A percentile compares a stretch with the other conserved stretches of the same genome.
Conservation (phyloP, 2,329 filamentous ascomycete genomes). For the Didymella segeticola region DNA sequence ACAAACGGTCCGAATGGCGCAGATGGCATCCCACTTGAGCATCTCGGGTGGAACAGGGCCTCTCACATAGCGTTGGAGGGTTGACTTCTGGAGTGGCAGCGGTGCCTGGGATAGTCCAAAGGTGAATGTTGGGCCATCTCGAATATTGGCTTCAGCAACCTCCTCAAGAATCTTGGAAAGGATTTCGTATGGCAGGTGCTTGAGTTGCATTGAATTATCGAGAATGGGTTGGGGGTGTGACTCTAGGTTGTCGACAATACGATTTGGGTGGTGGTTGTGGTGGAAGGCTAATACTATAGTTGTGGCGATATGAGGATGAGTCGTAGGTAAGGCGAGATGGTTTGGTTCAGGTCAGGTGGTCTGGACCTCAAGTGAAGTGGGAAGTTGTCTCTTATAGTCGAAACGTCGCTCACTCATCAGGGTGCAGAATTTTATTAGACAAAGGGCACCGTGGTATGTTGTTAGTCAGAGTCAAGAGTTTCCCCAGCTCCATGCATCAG, state of each 20-base stretch:
- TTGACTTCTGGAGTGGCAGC: constrained; percentile 53
- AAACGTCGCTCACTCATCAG: constrained; percentile 10
- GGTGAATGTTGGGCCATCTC: constrained; percentile 57
- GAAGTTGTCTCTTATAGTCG: constrained; percentile 38
- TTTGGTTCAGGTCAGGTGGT: constrained; percentile 24
- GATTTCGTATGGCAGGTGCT: constrained; percentile 60
- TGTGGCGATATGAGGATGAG: constrained; percentile 10
- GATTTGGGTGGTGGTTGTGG: constrained; percentile 12
- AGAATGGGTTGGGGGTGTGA: constrained; percentile 9
- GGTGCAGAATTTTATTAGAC: constrained; percentile 37
- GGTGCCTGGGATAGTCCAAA: constrained; percentile 60
- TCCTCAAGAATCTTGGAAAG: constrained; percentile 59
- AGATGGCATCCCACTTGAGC: constrained; percentile 59
- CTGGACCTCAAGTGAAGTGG: constrained; percentile 10
- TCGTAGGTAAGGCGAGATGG: constrained; percentile 15
- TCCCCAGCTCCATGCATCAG: constrained; percentile 33
- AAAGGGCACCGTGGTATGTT: constrained; percentile 37
- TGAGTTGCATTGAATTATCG: constrained; percentile 53
- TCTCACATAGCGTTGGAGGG: constrained; percentile 58
- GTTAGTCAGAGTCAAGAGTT: constrained; percentile 42
- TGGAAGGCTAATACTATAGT: constrained; percentile 5
- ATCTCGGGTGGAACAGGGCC: constrained; percentile 59
- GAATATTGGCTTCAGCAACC: constrained; percentile 56
- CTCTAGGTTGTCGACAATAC: not conserved
- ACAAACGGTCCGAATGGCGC: constrained; percentile 58